These are phyloP conservation scores for Aspergillus versicolor DNA, from an alignment of 2,329 filamentous ascomycete genomes.

Conservation along the genomic window DNA sequence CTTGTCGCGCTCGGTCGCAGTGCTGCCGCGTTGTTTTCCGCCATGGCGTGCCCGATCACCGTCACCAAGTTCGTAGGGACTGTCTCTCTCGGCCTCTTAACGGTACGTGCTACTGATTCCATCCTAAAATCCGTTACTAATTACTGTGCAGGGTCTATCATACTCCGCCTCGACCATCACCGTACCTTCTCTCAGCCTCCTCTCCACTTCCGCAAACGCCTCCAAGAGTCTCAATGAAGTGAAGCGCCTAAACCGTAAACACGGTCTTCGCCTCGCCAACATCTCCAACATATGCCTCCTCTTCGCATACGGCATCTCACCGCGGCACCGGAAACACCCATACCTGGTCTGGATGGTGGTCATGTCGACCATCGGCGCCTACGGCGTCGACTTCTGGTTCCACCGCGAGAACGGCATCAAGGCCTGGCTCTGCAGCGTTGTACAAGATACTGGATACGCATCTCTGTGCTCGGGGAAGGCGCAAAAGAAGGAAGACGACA, in stretches of 20 bases:
- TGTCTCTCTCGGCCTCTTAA: constrained; percentile 81
- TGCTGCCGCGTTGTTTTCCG: constrained; percentile 18
- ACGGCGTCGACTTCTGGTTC: constrained; percentile 68
- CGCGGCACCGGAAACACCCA: constrained; percentile 73
- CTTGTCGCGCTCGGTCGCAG: background rate
- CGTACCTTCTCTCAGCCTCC: constrained; percentile 75
- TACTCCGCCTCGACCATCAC: constrained; percentile 77
- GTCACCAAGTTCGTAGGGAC: constrained; percentile 91
- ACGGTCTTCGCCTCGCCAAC: constrained; percentile 66
- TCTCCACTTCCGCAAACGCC: constrained; percentile 72
- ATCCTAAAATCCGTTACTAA: background rate
- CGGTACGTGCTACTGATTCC: constrained; percentile 58
- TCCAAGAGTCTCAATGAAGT: constrained; percentile 70
- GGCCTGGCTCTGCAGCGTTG: constrained; percentile 29
- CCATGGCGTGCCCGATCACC: constrained; percentile 70
- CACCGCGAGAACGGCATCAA: constrained; percentile 61
- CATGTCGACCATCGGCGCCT: constrained; percentile 49
- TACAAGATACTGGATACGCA: constrained; percentile 46
- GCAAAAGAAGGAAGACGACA: constrained; percentile 36
- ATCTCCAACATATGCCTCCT: constrained; percentile 71
- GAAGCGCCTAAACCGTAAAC: constrained; percentile 60
- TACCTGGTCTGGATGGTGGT: constrained; percentile 85
- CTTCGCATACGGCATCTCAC: constrained; percentile 75
- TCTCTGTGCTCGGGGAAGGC: constrained; percentile 9
- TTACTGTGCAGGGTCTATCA: constrained; percentile 72